Base-by-base conservation (phyloP, 139 green algal species). In the Astrephomene gubernaculifera region DNA sequence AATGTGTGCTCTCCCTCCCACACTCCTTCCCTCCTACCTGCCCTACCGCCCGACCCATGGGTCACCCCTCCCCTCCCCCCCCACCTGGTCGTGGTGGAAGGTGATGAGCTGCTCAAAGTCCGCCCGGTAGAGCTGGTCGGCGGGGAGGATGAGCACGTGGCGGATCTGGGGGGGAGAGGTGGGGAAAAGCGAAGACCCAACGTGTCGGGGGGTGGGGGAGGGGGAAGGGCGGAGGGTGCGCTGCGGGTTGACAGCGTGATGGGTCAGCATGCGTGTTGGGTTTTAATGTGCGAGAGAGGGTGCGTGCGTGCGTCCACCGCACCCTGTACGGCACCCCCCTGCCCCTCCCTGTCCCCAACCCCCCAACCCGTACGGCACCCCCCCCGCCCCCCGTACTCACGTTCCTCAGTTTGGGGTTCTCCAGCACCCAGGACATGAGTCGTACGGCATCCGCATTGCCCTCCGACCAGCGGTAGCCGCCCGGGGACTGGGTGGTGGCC, bases 391-490 rank as follows among this genome's bases (percentile, higher is more conserved):
- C 1, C 65, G 0, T 17, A 70, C 74, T 43, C 57, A 83, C 76
- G 25, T 86, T 86, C 43, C 91, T 69, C 89, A 96, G 95, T 87
- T 94, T 95, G 73, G 95, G 91, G 88, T 95, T 93, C 54, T 95
- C 92, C 45, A 97, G 93, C 45, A 97, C 88, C 96, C 96, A 99
- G 4, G 87, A 83, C 90, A 98, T 98, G 91, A 98, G 95, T 25
- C 96, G 90, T 69, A 98, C 94, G 29, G 96, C 96, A 63, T 99
- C 96, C 14, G 96, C 96, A 35, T 96, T 99, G 38, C 96, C 96
- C 92, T 97, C 93, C 24, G 83, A 71, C 83, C 90, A 96, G 43
- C 76, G 76, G 60, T 39, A 24, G 10, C 12, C 41, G 12, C 39
- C 60, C 7, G 76, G 76, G 76, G 61, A 94, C 35, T 89, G 67